Evolutionary conservation across 768 basidiomycete genomes (phyloP).

Genomic region (Leccinum obscurum): DNA sequence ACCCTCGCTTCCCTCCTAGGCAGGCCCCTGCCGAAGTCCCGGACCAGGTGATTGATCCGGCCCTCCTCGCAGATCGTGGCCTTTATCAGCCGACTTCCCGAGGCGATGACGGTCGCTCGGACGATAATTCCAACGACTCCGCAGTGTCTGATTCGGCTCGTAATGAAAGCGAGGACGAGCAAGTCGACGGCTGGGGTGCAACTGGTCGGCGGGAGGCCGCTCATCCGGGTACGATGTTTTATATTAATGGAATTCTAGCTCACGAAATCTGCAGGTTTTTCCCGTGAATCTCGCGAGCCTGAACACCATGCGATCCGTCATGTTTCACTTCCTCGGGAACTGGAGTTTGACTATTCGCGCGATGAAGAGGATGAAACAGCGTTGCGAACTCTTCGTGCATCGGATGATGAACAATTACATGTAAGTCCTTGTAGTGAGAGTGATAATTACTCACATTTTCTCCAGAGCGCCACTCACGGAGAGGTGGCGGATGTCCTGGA

Average conservation of each 20-base stretch:
- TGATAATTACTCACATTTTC: background rate
- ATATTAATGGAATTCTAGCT: background rate
- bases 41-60: background rate
- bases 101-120: background rate
- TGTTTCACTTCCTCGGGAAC: background rate
- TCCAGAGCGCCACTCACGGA: background rate
- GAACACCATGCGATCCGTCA: background rate
- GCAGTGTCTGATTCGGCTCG: background rate
- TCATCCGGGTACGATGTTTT: background rate
- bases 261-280: background rate
- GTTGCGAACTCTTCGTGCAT: background rate
- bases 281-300: background rate
- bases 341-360: background rate
- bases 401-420: background rate
- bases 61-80: background rate
- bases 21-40: too few species aligned
- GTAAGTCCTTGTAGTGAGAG: background rate
- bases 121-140: background rate
- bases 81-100: background rate
- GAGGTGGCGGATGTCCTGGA: background rate
- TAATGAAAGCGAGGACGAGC: background rate
- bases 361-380: background rate
- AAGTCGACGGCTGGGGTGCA: background rate
- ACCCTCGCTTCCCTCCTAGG: too few species aligned
- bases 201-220: background rate